Evolutionary conservation across 176 grass and related monocot species (phyloP), one percentile per base, ranked within the genome.

Genomic region (Zoysia japonica): DNA sequence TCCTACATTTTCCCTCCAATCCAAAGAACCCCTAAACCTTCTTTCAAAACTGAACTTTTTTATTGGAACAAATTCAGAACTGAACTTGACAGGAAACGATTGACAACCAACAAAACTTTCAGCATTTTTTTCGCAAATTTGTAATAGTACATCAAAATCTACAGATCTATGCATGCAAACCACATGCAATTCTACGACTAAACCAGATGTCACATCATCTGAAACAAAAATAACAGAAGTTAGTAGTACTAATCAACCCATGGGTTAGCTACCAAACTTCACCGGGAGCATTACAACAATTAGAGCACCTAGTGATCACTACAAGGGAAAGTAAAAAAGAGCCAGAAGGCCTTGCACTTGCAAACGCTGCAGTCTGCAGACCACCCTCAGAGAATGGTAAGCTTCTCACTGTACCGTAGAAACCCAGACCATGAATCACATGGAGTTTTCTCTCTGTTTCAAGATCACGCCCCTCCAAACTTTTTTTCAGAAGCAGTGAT

Each of bases 241-340:
- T n/a, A n/a, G n/a, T n/a, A n/a, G n/a, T 76, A 76, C 77, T 71
- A 51, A 89, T 67, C 87, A 35, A 71, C 48, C 82, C 43, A 72
- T 66, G 82, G 82, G 85, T 85, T 45, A 81, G 71, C 44, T 72
- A 43, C 57, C 19, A 80, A 65, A 73, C 71, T 47, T 64, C 44
- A 65, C 36, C 35, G 2, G 35, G 65, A 37, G 75, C 56, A 65
- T 65, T 66, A 65, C 61, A 42, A 59, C 28, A 79, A 79, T 38
- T 42, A 72, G 39, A 69, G 39, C 64, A 68, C 81, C 77, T 80
- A 80, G 39, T 48, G 53, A 80, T 74, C 64, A 47, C 54, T 75
- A 70, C 77, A 19, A 37, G n/a, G 48, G 37, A 49, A 38, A 48
- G 46, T 3, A 2, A 41, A 41, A 41, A 74, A 80, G 39, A 74